Base-by-base conservation (phyloP, 768 basidiomycete genomes). In the Leucocoprinus leucothites region DNA sequence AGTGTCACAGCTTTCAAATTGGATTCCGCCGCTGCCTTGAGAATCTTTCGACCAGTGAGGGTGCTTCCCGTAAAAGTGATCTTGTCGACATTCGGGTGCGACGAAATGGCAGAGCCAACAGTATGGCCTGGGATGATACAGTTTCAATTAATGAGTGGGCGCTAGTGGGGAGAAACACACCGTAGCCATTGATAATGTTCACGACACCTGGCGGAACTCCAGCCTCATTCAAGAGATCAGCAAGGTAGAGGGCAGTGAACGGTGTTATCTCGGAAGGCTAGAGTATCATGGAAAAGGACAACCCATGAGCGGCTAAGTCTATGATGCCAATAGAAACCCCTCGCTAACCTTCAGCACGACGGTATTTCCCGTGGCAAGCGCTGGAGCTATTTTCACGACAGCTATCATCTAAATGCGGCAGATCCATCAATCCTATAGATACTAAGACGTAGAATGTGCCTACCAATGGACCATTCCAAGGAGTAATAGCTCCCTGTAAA, bases 21-120 rank as follows among this genome's bases (percentile, higher is more conserved):
- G 43, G 79, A 82, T 67, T 82, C 79, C 0, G 88, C 80, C 1
- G 91, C 81, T 14, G 88, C 85, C 61, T 88, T 81, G 76, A 90
- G 75, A 66, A 94, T 77, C 60, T 81, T 82, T 11, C 89, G 80
- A 9, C 91, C 91, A 36, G 85, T 82, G 40, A 84, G 70, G 9
- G 89, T 89, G 55, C 82, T 85, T 3, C 90, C 89, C 3, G 91
- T 92, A 70, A 92, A 91, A 0, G 89, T 84, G 24, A 90, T 70
- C 69, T 90, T 91, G 52, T 81, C 76, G 58, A 91, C 85, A 9
- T 69, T 68, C 61, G 75, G 76, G 70, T 91, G 88, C 48, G 77
- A 74, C 2, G 80, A 66, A 57, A 92, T 85, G 18, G 89, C 87
- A 21, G 80, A 67, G 0, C 91, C 90, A 18, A 82, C 87, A 8